These are phyloP conservation scores for Aphanomyces astaci DNA, from an alignment of 352 stramenopile genomes.

Conservation along the genomic window DNA sequence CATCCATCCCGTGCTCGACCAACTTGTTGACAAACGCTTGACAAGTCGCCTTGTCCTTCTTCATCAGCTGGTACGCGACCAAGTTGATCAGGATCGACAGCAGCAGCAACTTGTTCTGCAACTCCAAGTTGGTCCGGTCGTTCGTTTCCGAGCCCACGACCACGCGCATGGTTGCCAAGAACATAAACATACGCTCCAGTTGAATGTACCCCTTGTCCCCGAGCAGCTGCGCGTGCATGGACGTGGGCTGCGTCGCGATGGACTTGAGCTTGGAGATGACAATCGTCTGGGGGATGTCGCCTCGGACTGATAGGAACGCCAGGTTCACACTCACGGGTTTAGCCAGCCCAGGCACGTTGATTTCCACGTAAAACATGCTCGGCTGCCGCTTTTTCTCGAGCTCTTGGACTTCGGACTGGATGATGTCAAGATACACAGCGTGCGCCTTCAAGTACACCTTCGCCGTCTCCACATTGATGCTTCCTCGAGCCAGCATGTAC, in stretches of 20 bases:
- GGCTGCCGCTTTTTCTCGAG: constrained; percentile 31
- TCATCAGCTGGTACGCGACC: constrained; percentile 65
- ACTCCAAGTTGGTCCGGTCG: constrained; percentile 53
- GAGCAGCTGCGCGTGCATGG: constrained; percentile 58
- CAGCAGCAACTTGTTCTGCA: constrained; percentile 80
- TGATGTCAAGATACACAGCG: constrained; percentile 68
- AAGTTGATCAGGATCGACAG: constrained; percentile 81
- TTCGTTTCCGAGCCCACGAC: constrained; percentile 52
- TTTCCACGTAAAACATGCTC: constrained; percentile 83
- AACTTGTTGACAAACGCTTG: constrained; percentile 37
- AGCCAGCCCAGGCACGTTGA: constrained; percentile 61
- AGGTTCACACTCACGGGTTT: constrained; percentile 72
- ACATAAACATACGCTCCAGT: constrained; percentile 79
- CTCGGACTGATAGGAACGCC: constrained; percentile 61
- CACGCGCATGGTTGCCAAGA: constrained; percentile 68
- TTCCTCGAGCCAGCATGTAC: constrained; percentile 76
- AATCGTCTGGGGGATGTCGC: constrained; percentile 74
- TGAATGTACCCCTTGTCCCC: constrained; percentile 85
- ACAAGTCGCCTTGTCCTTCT: constrained; percentile 42
- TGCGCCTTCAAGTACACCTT: constrained; percentile 79
- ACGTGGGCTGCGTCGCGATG: constrained; percentile 29
- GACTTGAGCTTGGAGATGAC: constrained; percentile 38
- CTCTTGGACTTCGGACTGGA: constrained; percentile 36
- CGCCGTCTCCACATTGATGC: constrained; percentile 74
- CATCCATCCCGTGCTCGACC: constrained; percentile 32